Base-by-base conservation (phyloP, 2,329 filamentous ascomycete genomes). In the Aspergillus jensenii region DNA sequence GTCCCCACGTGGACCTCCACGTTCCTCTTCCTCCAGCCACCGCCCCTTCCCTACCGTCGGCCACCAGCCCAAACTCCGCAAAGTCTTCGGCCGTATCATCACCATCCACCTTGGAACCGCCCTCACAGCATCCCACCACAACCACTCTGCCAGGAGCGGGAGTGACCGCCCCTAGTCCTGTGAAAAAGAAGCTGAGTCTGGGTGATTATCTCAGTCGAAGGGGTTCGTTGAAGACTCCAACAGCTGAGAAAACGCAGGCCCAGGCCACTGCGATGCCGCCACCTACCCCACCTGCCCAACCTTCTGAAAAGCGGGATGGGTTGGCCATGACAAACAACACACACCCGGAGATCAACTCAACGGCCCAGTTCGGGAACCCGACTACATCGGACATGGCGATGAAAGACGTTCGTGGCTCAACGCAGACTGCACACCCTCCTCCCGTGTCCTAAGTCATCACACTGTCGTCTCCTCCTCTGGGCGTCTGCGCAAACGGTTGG, bases 151-250 rank as follows among this genome's bases (percentile, higher is more conserved):
- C 69, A 11, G 63, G 67, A 5, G 64, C 71, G n/a, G 67, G 66
- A 41, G 60, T 73, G 8, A 69, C 74, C 7, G 74, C 76, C n/a
- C 75, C 79, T 25, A 80, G 77, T 62, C 79, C 79, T 3, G 73
- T 76, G 17, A 80, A 81, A 67, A 82, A 81, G 66, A 81, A 81
- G 60, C 71, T 81, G 48, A 81, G 77, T 62, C 65, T 82, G 19
- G 78, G 78, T 45, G 79, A 82, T 62, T 82, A 82, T 60, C 71
- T 80, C 54, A 78, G 71, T 50, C 74, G 75, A 52, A 72, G 76
- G 51, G 72, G 73, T 11, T 76, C 74, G 17, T 63, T 76, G 44
- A 67, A 70, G 14, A 76, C 76, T 0, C 76, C 76, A 6, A 73
- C 72, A 0, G 67, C 70, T 5, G 78, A 80, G 55, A 80, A 77